These are phyloP conservation scores for Nakataea oryzae DNA, from an alignment of 2,329 filamentous ascomycete genomes.

Conservation along the genomic window DNA sequence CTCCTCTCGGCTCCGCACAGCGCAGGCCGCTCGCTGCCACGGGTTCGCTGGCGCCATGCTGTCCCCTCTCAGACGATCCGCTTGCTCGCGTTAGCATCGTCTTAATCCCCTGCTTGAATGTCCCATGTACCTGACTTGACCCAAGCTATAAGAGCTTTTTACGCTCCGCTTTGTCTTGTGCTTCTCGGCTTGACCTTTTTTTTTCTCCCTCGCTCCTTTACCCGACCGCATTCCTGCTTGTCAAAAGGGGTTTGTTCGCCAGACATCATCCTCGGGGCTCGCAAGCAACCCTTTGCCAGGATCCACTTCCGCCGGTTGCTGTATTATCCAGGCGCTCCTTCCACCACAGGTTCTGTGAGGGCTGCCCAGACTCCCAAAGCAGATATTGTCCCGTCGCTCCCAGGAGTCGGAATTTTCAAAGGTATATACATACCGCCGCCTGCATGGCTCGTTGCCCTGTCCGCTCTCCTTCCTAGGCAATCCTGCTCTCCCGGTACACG, in stretches of 20 bases:
- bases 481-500: neutral
- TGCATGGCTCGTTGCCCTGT: too few relatives aligned
- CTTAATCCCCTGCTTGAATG: neutral
- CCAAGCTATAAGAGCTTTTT: conserved; percentile 1
- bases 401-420: too few relatives aligned
- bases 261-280: neutral
- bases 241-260: neutral
- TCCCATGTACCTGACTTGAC: conserved; percentile 2
- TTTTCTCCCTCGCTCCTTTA: neutral
- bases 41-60: neutral
- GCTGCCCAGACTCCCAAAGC: too few relatives aligned
- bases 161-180: conserved; percentile 3
- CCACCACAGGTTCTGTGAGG: too few relatives aligned
- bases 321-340: neutral
- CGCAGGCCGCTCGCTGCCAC: neutral
- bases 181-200: conserved; percentile 2
- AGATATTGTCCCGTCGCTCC: too few relatives aligned
- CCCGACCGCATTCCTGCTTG: neutral
- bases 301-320: neutral
- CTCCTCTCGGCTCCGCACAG: neutral
- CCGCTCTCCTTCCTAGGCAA: neutral
- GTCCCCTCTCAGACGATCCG: neutral
- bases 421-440: too few relatives aligned
- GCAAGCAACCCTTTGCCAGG: neutral
- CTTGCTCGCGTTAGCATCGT: neutral